These are phyloP conservation scores for Pseudomonodictys pantanalensis DNA, from an alignment of 495 filamentous ascomycete genomes.

Conservation along the genomic window DNA sequence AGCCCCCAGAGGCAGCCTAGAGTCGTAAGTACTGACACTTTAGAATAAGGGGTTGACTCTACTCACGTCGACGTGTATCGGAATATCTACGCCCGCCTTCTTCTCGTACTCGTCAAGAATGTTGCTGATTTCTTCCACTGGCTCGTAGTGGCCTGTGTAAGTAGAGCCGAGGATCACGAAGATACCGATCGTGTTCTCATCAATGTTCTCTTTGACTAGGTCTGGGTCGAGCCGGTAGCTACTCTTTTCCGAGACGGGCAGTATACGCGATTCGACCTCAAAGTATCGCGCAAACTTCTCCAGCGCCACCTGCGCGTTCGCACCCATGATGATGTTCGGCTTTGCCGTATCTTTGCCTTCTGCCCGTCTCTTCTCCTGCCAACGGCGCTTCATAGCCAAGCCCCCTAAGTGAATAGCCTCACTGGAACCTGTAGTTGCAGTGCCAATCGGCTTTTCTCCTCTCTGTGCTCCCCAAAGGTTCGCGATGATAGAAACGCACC, in stretches of 20 bases:
- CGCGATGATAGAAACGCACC: slow-evolving; percentile 69
- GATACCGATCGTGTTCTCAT: slow-evolving; percentile 76
- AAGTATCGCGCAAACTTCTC: slow-evolving; percentile 75
- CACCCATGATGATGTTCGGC: slow-evolving; percentile 76
- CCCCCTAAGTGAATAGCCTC: slow-evolving; percentile 76
- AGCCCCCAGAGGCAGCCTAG: slow-evolving; percentile 64
- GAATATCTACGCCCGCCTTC: slow-evolving; percentile 63
- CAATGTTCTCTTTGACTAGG: slow-evolving; percentile 62
- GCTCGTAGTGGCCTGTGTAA: slow-evolving; percentile 76
- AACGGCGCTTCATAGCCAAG: slow-evolving; percentile 73
- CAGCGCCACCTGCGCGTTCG: slow-evolving; percentile 73
- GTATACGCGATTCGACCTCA: slow-evolving; percentile 69
- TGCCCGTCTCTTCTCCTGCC: slow-evolving; percentile 63
- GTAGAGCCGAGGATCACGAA: slow-evolving; percentile 74
- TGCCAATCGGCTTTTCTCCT: slow-evolving; percentile 65
- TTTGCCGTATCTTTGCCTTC: slow-evolving; percentile 60
- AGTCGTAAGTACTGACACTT: neutral
- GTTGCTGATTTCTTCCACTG: slow-evolving; percentile 64
- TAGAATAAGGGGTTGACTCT: neutral
- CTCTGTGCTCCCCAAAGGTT: slow-evolving; percentile 66
- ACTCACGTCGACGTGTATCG: slow-evolving; percentile 66
- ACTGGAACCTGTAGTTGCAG: slow-evolving; percentile 69
- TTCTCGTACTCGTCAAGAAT: slow-evolving; percentile 65
- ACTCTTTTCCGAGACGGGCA: slow-evolving; percentile 64
- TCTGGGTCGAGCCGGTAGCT: slow-evolving; percentile 62